Evolutionary conservation across 306 rosid species (phyloP), one percentile per base, ranked within the genome.

Genomic region (Begonia masoniana): DNA sequence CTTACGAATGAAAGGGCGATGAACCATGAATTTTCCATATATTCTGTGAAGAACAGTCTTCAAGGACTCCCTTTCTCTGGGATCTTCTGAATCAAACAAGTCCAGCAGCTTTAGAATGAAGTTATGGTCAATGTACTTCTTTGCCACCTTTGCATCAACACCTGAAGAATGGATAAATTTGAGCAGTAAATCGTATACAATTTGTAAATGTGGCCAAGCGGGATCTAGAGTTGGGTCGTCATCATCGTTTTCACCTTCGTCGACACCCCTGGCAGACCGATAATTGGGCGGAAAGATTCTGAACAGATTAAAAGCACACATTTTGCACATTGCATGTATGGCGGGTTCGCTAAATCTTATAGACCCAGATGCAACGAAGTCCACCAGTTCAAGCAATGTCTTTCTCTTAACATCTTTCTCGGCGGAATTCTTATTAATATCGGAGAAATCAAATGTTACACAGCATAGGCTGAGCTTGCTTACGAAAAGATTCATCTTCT

Each of bases 11-110:
- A 76, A 76, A 0, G 96, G 94, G 64, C 96, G 77, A 62, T 83
- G 96, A 62, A 83, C 89, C 96, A 83, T 87, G 77, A 87, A 87
- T 71, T 87, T 87, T 39, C 94, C 96, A 62, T 87, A 87, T 47
- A 75, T 64, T 77, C 96, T 76, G 62, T 87, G 96, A 55, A 83
- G 68, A 56, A 87, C 76, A 13, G 91, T 87, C 74, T 87, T 87
- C 72, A 87, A 71, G 35, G 88, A 87, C 48, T 87, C 96, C 55
- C 94, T 76, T 60, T 87, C 96, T 54, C 94, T 72, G 35, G 96
- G 94, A 62, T 87, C 96, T 57, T 87, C 96, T 0, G 96, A 87
- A 56, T 83, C 91, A 69, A 83, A 74, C 78, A 87, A 77, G 42
- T 75, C 91, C 26, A 87, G 72, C 82, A 87, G 61, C 35, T 73